Evolutionary conservation across 148 eudicot species (phyloP).

Genomic region (Pharnaceum exiguum): DNA sequence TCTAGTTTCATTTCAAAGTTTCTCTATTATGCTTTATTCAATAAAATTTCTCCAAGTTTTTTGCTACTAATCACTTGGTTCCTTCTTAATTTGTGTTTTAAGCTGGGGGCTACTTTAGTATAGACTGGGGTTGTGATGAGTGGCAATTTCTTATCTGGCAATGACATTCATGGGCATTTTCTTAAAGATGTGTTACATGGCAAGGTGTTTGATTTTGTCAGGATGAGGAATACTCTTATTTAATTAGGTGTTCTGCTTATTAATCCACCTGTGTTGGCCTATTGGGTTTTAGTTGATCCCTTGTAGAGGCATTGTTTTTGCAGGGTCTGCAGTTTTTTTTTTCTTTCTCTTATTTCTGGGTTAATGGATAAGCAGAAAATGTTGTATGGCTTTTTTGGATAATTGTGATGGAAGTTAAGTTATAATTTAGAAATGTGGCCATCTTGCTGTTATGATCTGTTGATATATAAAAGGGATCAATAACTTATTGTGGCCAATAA

Average conservation of each 20-base stretch:
- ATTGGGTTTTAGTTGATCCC: slow-evolving; percentile 93
- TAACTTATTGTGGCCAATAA: too few species aligned
- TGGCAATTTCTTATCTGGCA: slow-evolving; percentile 71
- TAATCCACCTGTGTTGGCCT: slow-evolving; percentile 95
- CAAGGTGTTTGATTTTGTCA: slow-evolving; percentile 61
- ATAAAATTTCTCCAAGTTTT: too few species aligned
- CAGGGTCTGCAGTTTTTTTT: too few species aligned
- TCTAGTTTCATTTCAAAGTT: too few species aligned
- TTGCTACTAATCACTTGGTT: too few species aligned
- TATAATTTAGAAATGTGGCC: background rate
- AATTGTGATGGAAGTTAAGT: background rate
- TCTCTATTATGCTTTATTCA: too few species aligned
- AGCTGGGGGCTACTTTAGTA: slow-evolving; percentile 96
- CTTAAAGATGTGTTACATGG: slow-evolving; percentile 86
- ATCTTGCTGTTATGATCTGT: background rate
- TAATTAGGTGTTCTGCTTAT: slow-evolving; percentile 30
- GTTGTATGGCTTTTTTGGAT: background rate
- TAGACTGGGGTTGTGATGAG: slow-evolving; percentile 79
- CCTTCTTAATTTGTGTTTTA: too few species aligned
- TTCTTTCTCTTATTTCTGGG: background rate
- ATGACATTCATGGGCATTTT: too few species aligned
- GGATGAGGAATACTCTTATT: slow-evolving; percentile 49
- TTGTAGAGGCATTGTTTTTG: slow-evolving; percentile 61
- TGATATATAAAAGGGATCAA: too few species aligned
- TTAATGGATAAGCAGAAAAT: background rate